Base-by-base conservation (phyloP, 768 basidiomycete species). In the Mycena galopus region DNA sequence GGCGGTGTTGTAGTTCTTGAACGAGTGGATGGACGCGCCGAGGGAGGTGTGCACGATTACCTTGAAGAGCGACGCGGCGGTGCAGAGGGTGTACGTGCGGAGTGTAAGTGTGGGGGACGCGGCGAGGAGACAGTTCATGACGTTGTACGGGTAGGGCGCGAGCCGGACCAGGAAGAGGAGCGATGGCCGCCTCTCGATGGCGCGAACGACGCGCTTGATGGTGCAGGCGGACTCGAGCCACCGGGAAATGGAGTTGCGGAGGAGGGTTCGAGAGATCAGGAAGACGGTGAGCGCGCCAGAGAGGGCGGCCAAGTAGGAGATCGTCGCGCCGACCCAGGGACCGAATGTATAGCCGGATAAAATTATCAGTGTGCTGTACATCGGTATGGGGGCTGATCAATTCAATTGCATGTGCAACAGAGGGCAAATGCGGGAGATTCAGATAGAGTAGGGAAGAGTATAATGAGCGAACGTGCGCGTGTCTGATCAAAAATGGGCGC, bases 121-220 rank as follows among this genome's bases (percentile, higher is more conserved):
- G 10, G 96, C 96, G 58, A 98, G 89, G 58, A 98, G 90, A 78
- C 93, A 94, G 84, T 97, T 98, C 91, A 97, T 95, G 78, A 97
- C 94, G 83, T 97, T 97, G 85, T 94, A 95, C 0, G 93, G 94
- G 79, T 96, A 95, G 4, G 95, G 95, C n/a, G 94, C 96, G 65
- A 96, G 87, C 60, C 96, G 93, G 76, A 98, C 94, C 71, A 97
- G 90, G 85, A 97, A 96, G 23, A 98, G 90, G 6, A 98, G 87
- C 77, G 92, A 92, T 0, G 96, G 96, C 62, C 92, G 90, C 81
- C 91, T 91, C 84, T 97, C 95, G 75, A 98, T 93, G 27, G 96
- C 96, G 39, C 91, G 88, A 12, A 97, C 92, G 67, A 94, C 93
- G 57, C 95, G 92, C 74, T 89, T 91, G 78, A 97, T 88, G 14